phyloP scores from a whole-genome alignment of 345 rosid genomes.

The Syzygium grande region DNA sequence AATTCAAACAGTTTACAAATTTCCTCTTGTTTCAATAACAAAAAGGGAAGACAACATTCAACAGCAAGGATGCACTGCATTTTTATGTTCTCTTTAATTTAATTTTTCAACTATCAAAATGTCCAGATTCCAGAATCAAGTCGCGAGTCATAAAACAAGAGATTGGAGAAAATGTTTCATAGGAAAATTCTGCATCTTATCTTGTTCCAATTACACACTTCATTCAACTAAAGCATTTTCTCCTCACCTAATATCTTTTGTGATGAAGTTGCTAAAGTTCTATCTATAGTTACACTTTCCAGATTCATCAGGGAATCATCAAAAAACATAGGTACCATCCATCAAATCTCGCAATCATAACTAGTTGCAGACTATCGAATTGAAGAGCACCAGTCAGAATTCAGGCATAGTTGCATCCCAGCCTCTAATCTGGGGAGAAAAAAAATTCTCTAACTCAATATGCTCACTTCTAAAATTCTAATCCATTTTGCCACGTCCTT shows the following conservation, averaged over 20 bases:
- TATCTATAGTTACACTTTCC: background rate
- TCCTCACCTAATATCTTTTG: background rate
- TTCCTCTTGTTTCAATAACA: background rate
- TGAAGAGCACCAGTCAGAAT: background rate
- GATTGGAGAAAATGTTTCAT: background rate
- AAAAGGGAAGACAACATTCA: background rate
- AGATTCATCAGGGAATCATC: background rate
- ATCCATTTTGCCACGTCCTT: background rate
- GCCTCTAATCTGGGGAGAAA: background rate
- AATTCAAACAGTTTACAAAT: background rate
- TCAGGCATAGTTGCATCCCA: background rate
- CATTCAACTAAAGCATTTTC: background rate
- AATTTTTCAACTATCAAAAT: background rate
- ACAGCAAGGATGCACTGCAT: background rate
- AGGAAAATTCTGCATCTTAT: background rate
- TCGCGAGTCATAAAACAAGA: background rate
- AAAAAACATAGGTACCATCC: background rate
- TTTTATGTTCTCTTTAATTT: background rate
- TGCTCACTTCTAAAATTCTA: background rate
- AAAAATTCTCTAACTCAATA: background rate
- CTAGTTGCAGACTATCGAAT: background rate
- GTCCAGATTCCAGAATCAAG: background rate
- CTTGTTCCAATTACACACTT: background rate
- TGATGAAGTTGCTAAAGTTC: background rate
- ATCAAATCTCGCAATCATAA: background rate